These are phyloP conservation scores for Pseudonitzschia multiseries DNA, from an alignment of 108 stramenopile genomes.

Conservation along the genomic window DNA sequence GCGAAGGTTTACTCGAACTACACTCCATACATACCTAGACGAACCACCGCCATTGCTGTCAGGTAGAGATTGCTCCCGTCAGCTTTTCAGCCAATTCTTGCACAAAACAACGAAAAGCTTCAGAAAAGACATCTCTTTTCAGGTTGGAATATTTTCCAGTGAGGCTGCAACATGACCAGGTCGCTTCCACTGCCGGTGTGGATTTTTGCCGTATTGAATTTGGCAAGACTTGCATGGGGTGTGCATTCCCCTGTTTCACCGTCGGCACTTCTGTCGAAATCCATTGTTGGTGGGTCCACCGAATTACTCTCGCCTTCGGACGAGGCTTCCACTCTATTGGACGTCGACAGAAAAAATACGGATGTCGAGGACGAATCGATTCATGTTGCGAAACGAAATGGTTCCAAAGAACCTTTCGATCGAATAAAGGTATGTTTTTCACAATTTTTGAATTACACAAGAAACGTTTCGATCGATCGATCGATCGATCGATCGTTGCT, in stretches of 20 bases:
- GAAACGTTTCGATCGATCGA: not conserved
- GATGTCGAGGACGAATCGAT: slow-evolving; percentile 19
- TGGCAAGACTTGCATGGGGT: not conserved
- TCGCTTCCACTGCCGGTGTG: not conserved
- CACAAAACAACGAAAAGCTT: too few relatives aligned
- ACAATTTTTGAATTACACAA: not conserved
- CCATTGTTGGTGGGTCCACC: slow-evolving; percentile 9
- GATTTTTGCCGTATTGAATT: not conserved
- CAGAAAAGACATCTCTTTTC: too few relatives aligned
- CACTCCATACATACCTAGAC: too few relatives aligned
- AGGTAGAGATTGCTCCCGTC: too few relatives aligned
- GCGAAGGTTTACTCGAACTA: too few relatives aligned
- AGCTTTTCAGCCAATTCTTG: too few relatives aligned
- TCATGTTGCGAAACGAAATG: slow-evolving; percentile 34
- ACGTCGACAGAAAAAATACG: not conserved
- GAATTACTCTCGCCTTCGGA: not conserved
- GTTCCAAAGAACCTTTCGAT: slow-evolving; percentile 44
- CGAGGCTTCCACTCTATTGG: not conserved
- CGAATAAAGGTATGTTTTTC: slow-evolving; percentile 39
- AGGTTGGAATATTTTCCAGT: too few relatives aligned
- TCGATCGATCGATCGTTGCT: not conserved
- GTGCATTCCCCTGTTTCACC: not conserved
- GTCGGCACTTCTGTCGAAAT: not conserved
- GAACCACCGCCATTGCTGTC: too few relatives aligned
- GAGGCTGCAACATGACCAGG: not conserved